phyloP scores from a whole-genome alignment of 2,329 filamentous ascomycete species.

The Alternaria dauci region DNA sequence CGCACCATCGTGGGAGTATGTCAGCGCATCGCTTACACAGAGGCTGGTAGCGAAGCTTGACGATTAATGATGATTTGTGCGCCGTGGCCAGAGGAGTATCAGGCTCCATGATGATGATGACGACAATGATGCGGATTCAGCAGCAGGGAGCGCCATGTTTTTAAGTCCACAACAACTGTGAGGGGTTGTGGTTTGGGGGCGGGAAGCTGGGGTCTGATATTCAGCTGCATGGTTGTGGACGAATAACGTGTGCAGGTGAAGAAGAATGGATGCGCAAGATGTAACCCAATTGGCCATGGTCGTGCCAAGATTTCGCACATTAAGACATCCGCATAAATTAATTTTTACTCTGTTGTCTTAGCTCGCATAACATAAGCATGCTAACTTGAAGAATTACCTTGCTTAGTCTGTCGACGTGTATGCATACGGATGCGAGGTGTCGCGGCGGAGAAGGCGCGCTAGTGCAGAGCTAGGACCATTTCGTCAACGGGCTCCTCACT shows the following conservation, averaged over 20 bases:
- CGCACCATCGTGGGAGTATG: not conserved
- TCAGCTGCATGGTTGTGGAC: not conserved
- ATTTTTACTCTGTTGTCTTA: no score
- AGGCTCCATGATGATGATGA: not conserved
- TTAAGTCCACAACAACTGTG: no score
- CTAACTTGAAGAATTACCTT: no score
- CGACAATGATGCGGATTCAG: no score
- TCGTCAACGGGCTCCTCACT: not conserved
- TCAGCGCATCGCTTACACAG: not conserved
- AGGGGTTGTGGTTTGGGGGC: no score
- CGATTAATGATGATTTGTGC: not conserved
- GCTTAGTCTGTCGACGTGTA: no score
- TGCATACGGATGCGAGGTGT: not conserved
- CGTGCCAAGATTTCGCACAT: no score
- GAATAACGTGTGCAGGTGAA: not conserved
- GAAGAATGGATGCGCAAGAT: no score
- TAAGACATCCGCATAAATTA: no score
- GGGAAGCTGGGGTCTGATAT: no score
- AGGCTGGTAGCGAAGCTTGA: not conserved
- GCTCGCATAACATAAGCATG: not conserved
- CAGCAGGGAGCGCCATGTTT: no score
- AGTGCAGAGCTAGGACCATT: slow-evolving; percentile 12
- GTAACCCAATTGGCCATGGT: no score
- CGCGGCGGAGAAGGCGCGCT: slow-evolving; percentile 7
- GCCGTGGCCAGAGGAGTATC: not conserved